These are phyloP conservation scores for Yarrowia keelungensis DNA, from an alignment of 805 yeast genomes.

Conservation along the genomic window DNA sequence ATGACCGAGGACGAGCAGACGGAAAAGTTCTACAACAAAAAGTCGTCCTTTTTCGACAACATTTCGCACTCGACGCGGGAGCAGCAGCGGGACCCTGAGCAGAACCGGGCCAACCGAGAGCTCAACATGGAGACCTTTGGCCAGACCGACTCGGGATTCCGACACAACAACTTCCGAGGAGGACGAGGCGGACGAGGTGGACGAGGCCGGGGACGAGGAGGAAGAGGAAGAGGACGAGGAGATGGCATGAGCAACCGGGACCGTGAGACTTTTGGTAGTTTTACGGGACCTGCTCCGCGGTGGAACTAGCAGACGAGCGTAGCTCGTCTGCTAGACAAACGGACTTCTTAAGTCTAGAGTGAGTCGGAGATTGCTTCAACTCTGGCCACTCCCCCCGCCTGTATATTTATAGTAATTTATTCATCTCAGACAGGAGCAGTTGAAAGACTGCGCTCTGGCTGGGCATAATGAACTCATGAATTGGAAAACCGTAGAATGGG, in stretches of 20 bases:
- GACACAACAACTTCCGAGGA: constrained; percentile 51
- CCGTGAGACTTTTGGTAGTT: constrained; percentile 36
- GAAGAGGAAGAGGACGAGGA: constrained; percentile 51
- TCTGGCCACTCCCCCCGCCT: background rate
- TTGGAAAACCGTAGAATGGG: background rate
- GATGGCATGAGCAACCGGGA: constrained; percentile 36
- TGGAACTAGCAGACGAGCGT: background rate
- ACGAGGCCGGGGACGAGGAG: constrained; percentile 53
- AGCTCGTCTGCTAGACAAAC: background rate
- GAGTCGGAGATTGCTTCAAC: too few species aligned
- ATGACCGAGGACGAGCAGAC: constrained; percentile 45
- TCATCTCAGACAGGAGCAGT: constrained; percentile 16
- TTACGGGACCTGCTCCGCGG: constrained; percentile 13
- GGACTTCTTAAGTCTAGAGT: too few species aligned
- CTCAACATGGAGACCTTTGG: constrained; percentile 87
- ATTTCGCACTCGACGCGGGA: constrained; percentile 67
- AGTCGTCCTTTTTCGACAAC: constrained; percentile 86
- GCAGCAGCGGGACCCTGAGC: constrained; percentile 50
- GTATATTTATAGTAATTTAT: constrained; percentile 28
- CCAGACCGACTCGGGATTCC: constrained; percentile 51
- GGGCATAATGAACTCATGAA: constrained; percentile 15
- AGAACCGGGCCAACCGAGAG: constrained; percentile 53
- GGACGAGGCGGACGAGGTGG: constrained; percentile 63
- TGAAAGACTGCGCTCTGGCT: background rate
- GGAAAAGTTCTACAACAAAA: constrained; percentile 65